phyloP scores from a whole-genome alignment of 176 grass and related monocot species.

The Poa annua region DNA sequence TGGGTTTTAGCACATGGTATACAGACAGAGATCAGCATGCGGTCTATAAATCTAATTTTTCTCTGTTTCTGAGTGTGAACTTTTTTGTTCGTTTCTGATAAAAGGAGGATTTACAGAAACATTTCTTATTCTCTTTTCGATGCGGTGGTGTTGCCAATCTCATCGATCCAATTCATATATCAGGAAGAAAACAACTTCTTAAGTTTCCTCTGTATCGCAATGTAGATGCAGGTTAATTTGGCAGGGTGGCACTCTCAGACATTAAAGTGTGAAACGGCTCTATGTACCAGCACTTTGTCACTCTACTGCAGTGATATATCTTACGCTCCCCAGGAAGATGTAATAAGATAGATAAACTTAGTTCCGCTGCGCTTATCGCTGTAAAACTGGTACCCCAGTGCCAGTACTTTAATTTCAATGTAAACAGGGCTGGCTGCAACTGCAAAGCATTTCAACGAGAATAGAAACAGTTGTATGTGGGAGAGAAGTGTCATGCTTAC shows the following conservation, averaged over 20 bases:
- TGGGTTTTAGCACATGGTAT: not conserved
- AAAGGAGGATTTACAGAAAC: not conserved
- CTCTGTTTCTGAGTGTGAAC: not conserved
- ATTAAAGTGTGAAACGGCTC: not conserved
- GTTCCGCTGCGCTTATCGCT: not conserved
- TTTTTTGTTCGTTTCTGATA: not conserved
- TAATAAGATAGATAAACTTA: too few species aligned
- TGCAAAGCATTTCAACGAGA: not conserved
- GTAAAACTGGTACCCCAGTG: not conserved
- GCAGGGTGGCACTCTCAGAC: too few species aligned
- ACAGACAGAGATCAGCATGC: not conserved
- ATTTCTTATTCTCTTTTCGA: not conserved
- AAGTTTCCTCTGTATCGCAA: not conserved
- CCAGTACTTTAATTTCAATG: not conserved
- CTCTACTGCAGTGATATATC: too few species aligned
- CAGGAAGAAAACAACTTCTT: not conserved
- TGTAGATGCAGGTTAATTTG: too few species aligned
- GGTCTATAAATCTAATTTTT: not conserved
- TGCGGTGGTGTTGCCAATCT: not conserved
- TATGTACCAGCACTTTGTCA: not conserved
- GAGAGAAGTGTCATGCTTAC: constrained; percentile 35
- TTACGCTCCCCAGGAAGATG: too few species aligned
- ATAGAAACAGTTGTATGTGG: not conserved
- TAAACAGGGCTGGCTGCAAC: not conserved
- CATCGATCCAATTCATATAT: not conserved